Percentiles rank a stretch among this genome's conserved stretches.
Conservation (phyloP, 257 asterid species). For the Parsonsia alboflavescens region DNA sequence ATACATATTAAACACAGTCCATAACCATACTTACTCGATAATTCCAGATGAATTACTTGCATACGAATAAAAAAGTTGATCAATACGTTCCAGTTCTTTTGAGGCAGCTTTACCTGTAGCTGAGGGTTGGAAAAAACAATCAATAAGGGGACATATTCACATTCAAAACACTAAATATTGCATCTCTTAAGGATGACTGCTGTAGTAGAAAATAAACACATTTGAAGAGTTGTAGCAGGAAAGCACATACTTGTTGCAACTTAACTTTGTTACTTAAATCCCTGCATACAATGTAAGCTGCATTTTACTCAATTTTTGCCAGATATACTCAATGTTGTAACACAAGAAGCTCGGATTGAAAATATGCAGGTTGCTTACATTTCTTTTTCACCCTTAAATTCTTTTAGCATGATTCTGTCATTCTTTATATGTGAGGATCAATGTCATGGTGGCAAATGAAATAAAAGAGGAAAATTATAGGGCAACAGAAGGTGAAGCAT, state of each 20-base stretch:
- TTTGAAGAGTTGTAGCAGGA: background rate
- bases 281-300: background rate
- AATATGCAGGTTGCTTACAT: background rate
- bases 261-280: background rate
- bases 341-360: background rate
- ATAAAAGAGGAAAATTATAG: background rate
- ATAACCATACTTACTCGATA: slow-evolving; percentile 62
- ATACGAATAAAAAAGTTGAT: slow-evolving; percentile 54
- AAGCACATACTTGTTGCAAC: background rate
- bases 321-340: background rate
- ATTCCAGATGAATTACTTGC: slow-evolving; percentile 40
- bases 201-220: background rate
- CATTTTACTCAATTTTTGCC: background rate
- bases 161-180: background rate
- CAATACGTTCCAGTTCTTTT: slow-evolving; percentile 60
- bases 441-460: background rate
- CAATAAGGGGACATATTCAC: slow-evolving; percentile 4
- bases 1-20: background rate
- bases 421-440: background rate
- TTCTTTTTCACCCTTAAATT: background rate
- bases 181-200: background rate
- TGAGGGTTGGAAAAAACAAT: slow-evolving; percentile 22
- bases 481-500: background rate
- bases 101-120: slow-evolving; percentile 69
- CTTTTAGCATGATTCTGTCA: background rate